Evolutionary conservation across 1,139 yeast genomes (phyloP), one percentile per base, ranked within the genome.

Genomic region (Taiozyma sp.): DNA sequence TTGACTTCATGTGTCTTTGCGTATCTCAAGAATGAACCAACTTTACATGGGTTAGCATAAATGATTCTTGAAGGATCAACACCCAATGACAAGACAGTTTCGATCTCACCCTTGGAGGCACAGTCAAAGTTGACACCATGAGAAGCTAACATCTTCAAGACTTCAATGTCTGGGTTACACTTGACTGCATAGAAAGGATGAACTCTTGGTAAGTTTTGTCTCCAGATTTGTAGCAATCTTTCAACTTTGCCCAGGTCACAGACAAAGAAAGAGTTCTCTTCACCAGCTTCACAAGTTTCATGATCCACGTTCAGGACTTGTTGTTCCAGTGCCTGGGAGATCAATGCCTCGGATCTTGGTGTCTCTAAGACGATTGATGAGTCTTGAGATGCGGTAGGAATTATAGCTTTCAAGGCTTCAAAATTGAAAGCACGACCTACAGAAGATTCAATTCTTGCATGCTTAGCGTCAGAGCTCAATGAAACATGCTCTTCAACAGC

Each of bases 1-100:
- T 75, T 70, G 53, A 93, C 86, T 16, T 75, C 73, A 32, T 68
- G 64, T 24, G 71, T 65, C 24, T 75, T 68, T 2, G 98, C 95
- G 66, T 76, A 86, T 62, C 95, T 79, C 56, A 93, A 73, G 61
- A 84, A 89, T 38, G 96, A 87, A 52, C 82, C 79, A 43, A 93
- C 84, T 72, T 93, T 93, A 70, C 97, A 89, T 24, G 99, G 97
- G 64, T 93, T 91, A 34, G 98, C 98, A 70, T 89, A 93, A 53
- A 93, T 79, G 63, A 93, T 87, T 61, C 89, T 76, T 19, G 75
- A 69, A 13, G 95, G 79, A 54, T 72, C 72, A 51, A 85, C 81
- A 14, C 92, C 93, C 55, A 84, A 67, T 34, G 71, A 65, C 59
- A 89, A 73, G 51, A 90, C 79, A 49, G 74, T 72, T 55, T 84